phyloP scores from a whole-genome alignment of 2,329 filamentous ascomycete genomes.

The Parasarocladium wereldwijsianum region DNA sequence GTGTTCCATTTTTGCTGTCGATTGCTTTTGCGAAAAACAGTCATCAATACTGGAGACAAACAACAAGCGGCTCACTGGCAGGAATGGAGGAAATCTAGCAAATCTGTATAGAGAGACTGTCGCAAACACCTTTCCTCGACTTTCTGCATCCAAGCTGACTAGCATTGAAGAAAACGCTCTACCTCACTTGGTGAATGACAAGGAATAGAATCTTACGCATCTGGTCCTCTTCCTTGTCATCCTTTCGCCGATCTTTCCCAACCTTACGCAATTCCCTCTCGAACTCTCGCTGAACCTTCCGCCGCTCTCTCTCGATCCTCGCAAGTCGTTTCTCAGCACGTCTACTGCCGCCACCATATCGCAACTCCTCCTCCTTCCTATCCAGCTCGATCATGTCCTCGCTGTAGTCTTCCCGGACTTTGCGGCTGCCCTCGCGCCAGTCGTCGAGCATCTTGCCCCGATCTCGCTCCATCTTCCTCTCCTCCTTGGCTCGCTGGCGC shows the following conservation, averaged over 20 bases:
- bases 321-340: constrained; percentile 1
- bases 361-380: constrained; percentile 4
- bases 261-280: constrained; percentile 3
- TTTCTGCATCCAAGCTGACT: no score
- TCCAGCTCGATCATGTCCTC: constrained; percentile 2
- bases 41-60: no score
- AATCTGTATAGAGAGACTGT: no score
- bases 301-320: constrained; percentile 4
- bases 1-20: no score
- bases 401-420: background rate
- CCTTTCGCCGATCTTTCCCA: constrained; percentile 5
- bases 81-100: no score
- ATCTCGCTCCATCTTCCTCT: constrained; percentile 7
- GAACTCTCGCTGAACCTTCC: constrained; percentile 4
- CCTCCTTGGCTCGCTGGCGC: constrained; percentile 6
- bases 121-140: no score
- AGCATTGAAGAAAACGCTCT: no score
- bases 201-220: constrained; percentile 7
- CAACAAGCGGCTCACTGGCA: no score
- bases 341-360: background rate
- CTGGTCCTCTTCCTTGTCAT: constrained; percentile 7
- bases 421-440: constrained; percentile 1
- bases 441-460: constrained; percentile 5
- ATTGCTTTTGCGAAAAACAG: no score
- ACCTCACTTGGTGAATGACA: no score